phyloP scores from a whole-genome alignment of 371 early-diverging fungal species.

The Actinomortierella wolfii region DNA sequence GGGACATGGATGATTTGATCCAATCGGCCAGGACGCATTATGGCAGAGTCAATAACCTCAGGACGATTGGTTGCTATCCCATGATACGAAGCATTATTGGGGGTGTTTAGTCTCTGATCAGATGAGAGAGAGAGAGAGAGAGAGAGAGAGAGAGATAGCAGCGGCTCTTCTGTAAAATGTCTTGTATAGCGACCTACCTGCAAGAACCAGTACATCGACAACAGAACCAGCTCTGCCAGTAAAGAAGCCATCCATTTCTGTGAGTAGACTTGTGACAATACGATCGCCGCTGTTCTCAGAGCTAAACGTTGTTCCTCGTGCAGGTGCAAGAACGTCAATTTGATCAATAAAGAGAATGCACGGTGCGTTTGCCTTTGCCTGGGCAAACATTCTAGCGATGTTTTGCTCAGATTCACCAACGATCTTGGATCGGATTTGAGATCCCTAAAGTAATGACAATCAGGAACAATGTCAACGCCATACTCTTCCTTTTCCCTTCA shows the following conservation, averaged over 20 bases:
- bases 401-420: constrained; percentile 86
- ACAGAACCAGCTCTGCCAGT: constrained; percentile 52
- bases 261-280: constrained; percentile 79
- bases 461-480: background rate
- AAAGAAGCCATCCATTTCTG: constrained; percentile 84
- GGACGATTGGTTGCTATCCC: constrained; percentile 64
- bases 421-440: constrained; percentile 79
- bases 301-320: constrained; percentile 68
- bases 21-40: constrained; percentile 98
- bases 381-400: constrained; percentile 73
- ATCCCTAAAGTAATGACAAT: constrained; percentile 49
- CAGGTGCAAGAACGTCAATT: constrained; percentile 75
- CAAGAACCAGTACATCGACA: constrained; percentile 72
- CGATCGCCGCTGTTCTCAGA: constrained; percentile 82
- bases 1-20: constrained; percentile 98
- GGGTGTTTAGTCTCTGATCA: no score
- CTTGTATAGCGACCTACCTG: constrained; percentile 54
- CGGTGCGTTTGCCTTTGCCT: constrained; percentile 78
- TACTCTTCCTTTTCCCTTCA: background rate
- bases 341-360: constrained; percentile 88
- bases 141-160: constrained; percentile 1
- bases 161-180: background rate
- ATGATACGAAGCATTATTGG: constrained; percentile 1
- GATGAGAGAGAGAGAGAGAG: no score
- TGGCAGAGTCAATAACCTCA: constrained; percentile 91